A percentile compares a stretch with the other conserved stretches of the same genome.
Evolutionary conservation across 306 rosid species (phyloP).

Genomic region (Sicyos edulis): DNA sequence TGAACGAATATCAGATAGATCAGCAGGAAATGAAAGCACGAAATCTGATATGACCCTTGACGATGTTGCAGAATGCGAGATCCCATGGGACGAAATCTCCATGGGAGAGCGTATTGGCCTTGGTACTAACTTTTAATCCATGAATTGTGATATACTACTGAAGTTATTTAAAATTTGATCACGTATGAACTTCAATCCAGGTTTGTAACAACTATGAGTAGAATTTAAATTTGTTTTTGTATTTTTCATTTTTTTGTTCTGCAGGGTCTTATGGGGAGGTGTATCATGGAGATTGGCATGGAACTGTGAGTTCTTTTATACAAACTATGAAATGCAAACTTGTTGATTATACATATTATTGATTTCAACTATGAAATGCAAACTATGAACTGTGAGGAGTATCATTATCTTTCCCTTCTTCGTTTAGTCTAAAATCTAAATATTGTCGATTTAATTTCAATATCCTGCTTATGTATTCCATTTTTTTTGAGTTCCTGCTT

Average conservation of each 20-base stretch:
- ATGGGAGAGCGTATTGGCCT: constrained; percentile 96
- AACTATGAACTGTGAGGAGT: too few relatives aligned
- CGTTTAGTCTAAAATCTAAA: background rate
- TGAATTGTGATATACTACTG: constrained; percentile 31
- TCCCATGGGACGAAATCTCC: constrained; percentile 83
- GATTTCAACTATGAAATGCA: background rate
- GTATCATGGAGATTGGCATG: constrained; percentile 89
- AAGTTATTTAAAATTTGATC: constrained; percentile 24
- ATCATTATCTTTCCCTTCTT: background rate
- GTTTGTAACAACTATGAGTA: constrained; percentile 18
- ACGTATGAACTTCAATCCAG: constrained; percentile 17
- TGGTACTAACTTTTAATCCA: constrained; percentile 47
- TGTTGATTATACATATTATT: background rate
- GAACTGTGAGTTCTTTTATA: constrained; percentile 71
- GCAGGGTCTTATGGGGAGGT: constrained; percentile 99
- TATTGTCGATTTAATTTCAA: too few relatives aligned
- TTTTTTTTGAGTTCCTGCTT: background rate
- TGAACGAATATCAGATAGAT: constrained; percentile 66
- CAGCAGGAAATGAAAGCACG: constrained; percentile 58
- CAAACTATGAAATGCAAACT: background rate
- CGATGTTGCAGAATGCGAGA: constrained; percentile 86
- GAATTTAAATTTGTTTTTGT: constrained; percentile 26
- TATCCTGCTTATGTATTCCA: background rate
- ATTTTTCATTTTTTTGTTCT: background rate
- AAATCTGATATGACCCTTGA: constrained; percentile 70